Conservation (phyloP, 2,329 filamentous ascomycete genomes). For the Phoma herbarum region DNA sequence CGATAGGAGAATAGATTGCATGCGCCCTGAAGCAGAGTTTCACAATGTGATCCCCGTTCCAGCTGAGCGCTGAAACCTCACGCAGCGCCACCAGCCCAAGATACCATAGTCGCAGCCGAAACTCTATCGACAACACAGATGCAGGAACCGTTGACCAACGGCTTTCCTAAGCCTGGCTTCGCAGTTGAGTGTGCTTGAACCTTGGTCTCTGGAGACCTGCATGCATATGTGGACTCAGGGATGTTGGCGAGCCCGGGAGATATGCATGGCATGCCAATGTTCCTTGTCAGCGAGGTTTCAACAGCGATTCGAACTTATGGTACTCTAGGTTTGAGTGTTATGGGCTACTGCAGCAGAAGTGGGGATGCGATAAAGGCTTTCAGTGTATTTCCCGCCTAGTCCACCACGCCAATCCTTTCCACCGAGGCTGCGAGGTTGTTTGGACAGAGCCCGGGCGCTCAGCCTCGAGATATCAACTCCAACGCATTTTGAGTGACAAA, state of each 20-base stretch:
- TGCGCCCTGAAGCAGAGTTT: background rate
- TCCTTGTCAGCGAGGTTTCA: background rate
- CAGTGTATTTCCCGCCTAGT: slow-evolving; percentile 6
- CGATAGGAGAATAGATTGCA: background rate
- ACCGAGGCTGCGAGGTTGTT: background rate
- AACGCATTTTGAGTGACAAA: slow-evolving; percentile 6
- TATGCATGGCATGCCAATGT: background rate
- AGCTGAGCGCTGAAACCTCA: background rate
- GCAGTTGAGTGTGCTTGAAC: background rate
- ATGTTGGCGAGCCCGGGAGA: too few relatives aligned
- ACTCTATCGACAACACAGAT: background rate
- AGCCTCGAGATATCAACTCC: background rate
- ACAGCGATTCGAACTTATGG: background rate
- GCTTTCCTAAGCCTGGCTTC: background rate
- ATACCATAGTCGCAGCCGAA: slow-evolving; percentile 5
- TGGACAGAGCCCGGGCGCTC: background rate
- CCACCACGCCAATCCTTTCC: background rate
- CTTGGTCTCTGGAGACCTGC: slow-evolving; percentile 1
- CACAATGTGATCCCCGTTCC: background rate
- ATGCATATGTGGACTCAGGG: background rate
- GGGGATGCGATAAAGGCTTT: background rate
- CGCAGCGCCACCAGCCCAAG: background rate
- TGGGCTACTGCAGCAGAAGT: background rate
- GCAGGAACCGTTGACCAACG: slow-evolving; percentile 9
- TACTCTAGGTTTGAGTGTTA: slow-evolving; percentile 3